Evolutionary conservation across 805 yeast species (phyloP).

Genomic region (Spathaspora passalidarum): DNA sequence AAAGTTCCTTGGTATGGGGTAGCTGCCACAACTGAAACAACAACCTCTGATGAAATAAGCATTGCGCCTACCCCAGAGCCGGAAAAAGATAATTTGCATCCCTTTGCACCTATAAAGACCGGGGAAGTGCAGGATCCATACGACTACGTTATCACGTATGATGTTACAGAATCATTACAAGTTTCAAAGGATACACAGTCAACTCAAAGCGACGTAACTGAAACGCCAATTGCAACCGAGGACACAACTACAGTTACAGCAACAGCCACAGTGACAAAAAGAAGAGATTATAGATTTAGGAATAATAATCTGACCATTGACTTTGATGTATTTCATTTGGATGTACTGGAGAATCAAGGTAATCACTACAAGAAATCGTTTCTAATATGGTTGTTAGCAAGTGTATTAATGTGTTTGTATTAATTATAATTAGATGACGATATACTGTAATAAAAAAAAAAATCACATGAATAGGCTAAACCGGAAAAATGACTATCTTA

Average conservation of each 20-base stretch:
- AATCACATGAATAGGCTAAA: neutral
- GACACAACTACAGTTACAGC: neutral
- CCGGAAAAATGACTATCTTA: too few relatives aligned
- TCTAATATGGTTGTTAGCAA: neutral
- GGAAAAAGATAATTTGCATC: neutral
- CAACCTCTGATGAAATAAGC: neutral
- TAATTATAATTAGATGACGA: neutral
- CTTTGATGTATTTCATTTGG: slow-evolving; percentile 6
- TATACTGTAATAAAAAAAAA: neutral
- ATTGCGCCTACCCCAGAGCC: neutral
- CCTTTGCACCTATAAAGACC: neutral
- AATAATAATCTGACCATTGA: slow-evolving; percentile 4
- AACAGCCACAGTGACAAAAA: neutral
- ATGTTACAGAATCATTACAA: neutral
- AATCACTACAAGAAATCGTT: neutral
- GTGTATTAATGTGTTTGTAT: neutral
- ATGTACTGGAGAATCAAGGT: neutral
- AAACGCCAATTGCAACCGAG: neutral
- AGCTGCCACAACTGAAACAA: neutral
- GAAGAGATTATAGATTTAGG: neutral
- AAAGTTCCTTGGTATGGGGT: slow-evolving; percentile 8
- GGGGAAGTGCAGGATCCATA: neutral
- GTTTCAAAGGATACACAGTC: neutral
- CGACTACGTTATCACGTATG: neutral
- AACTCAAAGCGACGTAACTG: too few relatives aligned